These are phyloP conservation scores for Leptographium radiaticola DNA, from an alignment of 2,329 filamentous ascomycete species.

Conservation along the genomic window DNA sequence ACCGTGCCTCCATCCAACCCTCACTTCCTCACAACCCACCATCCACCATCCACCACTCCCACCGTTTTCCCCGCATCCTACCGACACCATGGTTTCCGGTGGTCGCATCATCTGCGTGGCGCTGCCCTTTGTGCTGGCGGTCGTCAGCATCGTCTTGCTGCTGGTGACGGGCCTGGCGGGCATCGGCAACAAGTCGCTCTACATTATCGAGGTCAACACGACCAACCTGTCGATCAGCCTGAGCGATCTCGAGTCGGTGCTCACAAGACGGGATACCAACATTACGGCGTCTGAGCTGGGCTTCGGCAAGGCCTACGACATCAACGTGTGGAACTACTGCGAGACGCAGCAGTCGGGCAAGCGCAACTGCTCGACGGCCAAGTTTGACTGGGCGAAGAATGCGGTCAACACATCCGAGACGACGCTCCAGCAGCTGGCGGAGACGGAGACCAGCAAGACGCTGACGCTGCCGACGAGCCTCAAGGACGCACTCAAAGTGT, in stretches of 20 bases:
- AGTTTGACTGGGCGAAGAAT: slow-evolving; percentile 66
- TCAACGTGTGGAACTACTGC: slow-evolving; percentile 86
- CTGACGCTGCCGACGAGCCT: slow-evolving; percentile 56
- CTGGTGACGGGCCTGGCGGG: slow-evolving; percentile 43
- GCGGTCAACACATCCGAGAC: slow-evolving; percentile 50
- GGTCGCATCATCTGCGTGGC: slow-evolving; percentile 79
- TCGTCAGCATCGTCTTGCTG: slow-evolving; percentile 61
- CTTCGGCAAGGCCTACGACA: slow-evolving; percentile 64
- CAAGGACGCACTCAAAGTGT: slow-evolving; percentile 54
- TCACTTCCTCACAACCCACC: too few species aligned
- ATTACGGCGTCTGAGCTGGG: slow-evolving; percentile 45
- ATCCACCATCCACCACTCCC: too few species aligned
- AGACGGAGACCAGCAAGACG: slow-evolving; percentile 32
- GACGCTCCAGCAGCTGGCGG: slow-evolving; percentile 38
- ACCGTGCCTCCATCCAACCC: too few species aligned
- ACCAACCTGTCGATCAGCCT: slow-evolving; percentile 40
- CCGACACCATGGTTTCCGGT: slow-evolving; percentile 24
- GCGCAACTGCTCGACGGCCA: slow-evolving; percentile 54
- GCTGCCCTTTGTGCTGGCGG: slow-evolving; percentile 69
- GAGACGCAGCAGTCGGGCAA: slow-evolving; percentile 41
- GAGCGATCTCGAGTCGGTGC: background rate
- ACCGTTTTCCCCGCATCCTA: background rate
- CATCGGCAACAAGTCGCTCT: slow-evolving; percentile 40
- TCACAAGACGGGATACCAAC: slow-evolving; percentile 21
- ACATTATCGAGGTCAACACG: slow-evolving; percentile 49